These are phyloP conservation scores for Cyclanthera cordifolia DNA, from an alignment of 306 rosid species.

Conservation along the genomic window DNA sequence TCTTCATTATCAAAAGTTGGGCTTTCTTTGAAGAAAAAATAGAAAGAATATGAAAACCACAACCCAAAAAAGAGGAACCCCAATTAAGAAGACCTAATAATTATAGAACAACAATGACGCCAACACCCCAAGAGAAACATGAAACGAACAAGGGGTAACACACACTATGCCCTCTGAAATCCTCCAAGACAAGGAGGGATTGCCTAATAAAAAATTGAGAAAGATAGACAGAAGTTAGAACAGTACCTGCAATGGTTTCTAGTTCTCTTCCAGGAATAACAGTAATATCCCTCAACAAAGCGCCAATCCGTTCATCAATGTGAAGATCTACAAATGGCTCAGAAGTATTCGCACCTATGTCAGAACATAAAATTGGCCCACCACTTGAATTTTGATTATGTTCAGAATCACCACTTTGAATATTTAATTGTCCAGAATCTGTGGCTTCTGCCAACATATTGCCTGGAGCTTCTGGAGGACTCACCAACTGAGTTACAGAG, in stretches of 20 bases:
- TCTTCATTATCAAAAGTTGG: background rate
- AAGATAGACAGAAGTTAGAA: conserved; percentile 7
- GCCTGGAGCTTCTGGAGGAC: conserved; percentile 96
- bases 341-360: conserved; percentile 23
- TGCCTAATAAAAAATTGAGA: background rate
- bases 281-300: conserved; percentile 56
- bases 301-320: conserved; percentile 75
- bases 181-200: background rate
- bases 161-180: no score
- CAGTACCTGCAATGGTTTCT: conserved; percentile 62
- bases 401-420: conserved; percentile 26
- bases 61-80: no score
- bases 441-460: conserved; percentile 60
- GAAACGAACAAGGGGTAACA: no score
- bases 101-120: no score
- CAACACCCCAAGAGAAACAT: no score
- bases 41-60: no score
- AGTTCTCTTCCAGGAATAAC: conserved; percentile 82
- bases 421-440: conserved; percentile 39
- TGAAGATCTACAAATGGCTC: conserved; percentile 44
- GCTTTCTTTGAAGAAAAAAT: background rate
- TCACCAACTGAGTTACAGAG: conserved; percentile 64
- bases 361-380: conserved; percentile 26
- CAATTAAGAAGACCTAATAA: no score
- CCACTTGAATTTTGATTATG: conserved; percentile 30